phyloP scores from a whole-genome alignment of 2,329 filamentous ascomycete species.

The Ophiostoma ips region DNA sequence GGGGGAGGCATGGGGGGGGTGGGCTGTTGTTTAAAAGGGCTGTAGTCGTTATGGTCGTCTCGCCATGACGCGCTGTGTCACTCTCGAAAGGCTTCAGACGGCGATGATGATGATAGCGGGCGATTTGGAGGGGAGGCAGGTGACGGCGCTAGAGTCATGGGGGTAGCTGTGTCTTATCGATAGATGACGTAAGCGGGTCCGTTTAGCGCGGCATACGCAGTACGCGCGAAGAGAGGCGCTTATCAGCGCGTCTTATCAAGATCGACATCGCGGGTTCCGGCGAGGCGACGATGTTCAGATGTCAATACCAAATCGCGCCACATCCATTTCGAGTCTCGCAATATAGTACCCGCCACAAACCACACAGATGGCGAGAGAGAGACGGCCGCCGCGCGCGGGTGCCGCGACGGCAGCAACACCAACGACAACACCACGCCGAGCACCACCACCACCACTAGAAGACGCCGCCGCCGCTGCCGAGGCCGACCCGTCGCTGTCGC shows the following conservation, averaged over 20 bases:
- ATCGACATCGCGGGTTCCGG: background rate
- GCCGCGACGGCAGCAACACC: background rate
- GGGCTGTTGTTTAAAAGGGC: no score
- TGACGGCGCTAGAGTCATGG: background rate
- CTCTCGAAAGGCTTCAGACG: background rate
- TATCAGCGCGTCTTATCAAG: background rate
- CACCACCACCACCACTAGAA: no score
- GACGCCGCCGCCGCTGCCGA: background rate
- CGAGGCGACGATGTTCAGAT: background rate
- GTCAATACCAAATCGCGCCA: background rate
- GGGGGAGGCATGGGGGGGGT: background rate
- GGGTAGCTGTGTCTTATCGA: background rate
- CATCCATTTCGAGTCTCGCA: background rate
- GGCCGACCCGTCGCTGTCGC: constrained; percentile 16
- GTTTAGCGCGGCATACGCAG: background rate
- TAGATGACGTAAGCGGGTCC: background rate
- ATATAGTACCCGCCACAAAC: background rate
- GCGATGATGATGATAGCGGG: background rate
- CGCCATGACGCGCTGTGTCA: no score
- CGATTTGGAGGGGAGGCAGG: background rate
- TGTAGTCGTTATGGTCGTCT: no score
- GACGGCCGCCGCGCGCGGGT: background rate
- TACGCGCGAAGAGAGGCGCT: background rate
- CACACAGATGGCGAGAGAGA: background rate
- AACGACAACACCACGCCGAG: background rate